Evolutionary conservation across 495 filamentous ascomycete species (phyloP), one percentile per base, ranked within the genome.

Genomic region (Xylaria castorea): DNA sequence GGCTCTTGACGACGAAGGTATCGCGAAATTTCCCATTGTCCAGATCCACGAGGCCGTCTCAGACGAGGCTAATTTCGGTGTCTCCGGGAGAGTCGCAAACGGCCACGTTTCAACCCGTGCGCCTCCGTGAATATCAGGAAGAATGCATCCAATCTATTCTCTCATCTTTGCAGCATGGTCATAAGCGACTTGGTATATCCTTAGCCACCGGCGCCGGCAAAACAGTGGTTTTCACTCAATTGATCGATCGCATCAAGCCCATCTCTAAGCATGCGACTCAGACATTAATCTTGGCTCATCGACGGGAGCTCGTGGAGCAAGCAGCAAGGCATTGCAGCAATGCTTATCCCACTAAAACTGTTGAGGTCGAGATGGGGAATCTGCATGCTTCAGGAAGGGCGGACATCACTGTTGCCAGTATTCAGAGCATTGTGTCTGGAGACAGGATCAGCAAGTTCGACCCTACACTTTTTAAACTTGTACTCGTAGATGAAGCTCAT

Each of bases 401-500:
- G 46, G 96, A 98, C 80, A 97, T 99, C 75, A 97, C 95, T 14
- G 86, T 98, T 66, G 97, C 95, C n/a, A 97, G 94, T 5, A 84
- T 98, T 40, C 89, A 91, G 74, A 97, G 92, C 72, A 88, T 99
- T 57, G 87, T 85, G 0, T 94, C 91, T 4, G 85, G 87, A 20
- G 90, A 94, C 60, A 87, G 96, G 36, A 86, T 98, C 18, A 63
- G 76, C 42, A 98, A 97, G 74, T 98, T 94, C 75, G 90, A 97
- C 71, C 92, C 94, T 0, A 80, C 71, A 2, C 81, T 81, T 27
- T 98, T 95, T 85, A 99, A 99, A 79, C 88, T 99, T 0, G 82
- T 99, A 3, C 86, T 99, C 18, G 95, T 99, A 8, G 96, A 99
- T 75, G 96, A 99, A 79, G 95, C 94, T n/a, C 96, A 99, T 82